These are phyloP conservation scores for Trichoderma virens DNA, from an alignment of 495 filamentous ascomycete genomes.

Conservation along the genomic window DNA sequence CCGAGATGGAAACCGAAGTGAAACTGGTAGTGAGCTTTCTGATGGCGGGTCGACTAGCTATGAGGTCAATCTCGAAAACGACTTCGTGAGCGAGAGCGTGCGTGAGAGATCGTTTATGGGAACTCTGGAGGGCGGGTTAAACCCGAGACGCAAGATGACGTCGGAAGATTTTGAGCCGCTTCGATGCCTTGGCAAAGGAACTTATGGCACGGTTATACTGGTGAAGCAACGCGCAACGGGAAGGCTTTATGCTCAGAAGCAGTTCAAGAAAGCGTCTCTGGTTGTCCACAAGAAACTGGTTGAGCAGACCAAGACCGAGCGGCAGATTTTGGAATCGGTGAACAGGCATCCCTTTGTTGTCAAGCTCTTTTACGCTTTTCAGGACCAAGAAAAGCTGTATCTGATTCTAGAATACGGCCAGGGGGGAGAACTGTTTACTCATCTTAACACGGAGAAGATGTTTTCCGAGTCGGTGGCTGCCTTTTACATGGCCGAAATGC, in stretches of 20 bases:
- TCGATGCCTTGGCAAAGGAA: conserved; percentile 94
- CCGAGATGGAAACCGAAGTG: conserved; percentile 23
- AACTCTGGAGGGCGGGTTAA: conserved; percentile 35
- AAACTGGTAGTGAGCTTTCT: conserved; percentile 29
- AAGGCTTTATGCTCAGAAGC: conserved; percentile 92
- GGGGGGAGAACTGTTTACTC: conserved; percentile 88
- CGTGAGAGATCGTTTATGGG: conserved; percentile 22
- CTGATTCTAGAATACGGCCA: conserved; percentile 97
- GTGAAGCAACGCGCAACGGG: conserved; percentile 84
- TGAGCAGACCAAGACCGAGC: conserved; percentile 96
- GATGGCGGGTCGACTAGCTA: conserved; percentile 54
- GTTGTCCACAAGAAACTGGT: conserved; percentile 87
- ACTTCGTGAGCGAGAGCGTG: conserved; percentile 76
- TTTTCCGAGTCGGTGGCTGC: conserved; percentile 79
- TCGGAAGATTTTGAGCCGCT: conserved; percentile 83
- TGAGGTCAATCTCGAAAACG: conserved; percentile 78
- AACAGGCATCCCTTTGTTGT: conserved; percentile 95
- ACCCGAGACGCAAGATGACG: conserved; percentile 68
- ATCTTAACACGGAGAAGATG: conserved; percentile 84
- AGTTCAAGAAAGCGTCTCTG: conserved; percentile 91
- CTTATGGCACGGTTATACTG: conserved; percentile 86
- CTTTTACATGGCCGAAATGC: conserved; percentile 98
- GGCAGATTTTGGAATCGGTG: conserved; percentile 86
- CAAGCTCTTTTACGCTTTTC: conserved; percentile 96
- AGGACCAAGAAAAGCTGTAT: conserved; percentile 96